Conservation (phyloP, 805 yeast genomes). For the Candida hungchunana region DNA sequence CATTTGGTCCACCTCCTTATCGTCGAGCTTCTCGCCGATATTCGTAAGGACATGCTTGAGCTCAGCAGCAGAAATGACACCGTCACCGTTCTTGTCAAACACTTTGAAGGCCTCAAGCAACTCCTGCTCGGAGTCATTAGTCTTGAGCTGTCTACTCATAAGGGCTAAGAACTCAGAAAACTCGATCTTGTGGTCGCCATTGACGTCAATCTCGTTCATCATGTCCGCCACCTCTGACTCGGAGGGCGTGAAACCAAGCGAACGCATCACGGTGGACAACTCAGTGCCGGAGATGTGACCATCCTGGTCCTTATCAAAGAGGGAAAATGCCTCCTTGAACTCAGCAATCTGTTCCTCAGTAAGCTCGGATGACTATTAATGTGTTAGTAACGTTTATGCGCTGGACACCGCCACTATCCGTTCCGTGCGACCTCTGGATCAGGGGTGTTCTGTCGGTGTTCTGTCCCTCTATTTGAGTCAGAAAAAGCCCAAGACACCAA, state of each 20-base stretch:
- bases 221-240: slow-evolving; percentile 94
- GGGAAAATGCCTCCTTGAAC: slow-evolving; percentile 95
- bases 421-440: too few relatives aligned
- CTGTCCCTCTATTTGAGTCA: too few relatives aligned
- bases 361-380: slow-evolving; percentile 52
- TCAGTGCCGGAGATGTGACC: slow-evolving; percentile 96
- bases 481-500: too few relatives aligned
- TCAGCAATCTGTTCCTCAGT: slow-evolving; percentile 96
- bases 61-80: slow-evolving; percentile 94
- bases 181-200: slow-evolving; percentile 87
- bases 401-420: too few relatives aligned
- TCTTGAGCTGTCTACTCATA: slow-evolving; percentile 85
- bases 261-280: slow-evolving; percentile 97
- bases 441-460: too few relatives aligned
- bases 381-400: too few relatives aligned
- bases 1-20: slow-evolving; percentile 97
- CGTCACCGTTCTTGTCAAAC: slow-evolving; percentile 92
- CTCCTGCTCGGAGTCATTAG: slow-evolving; percentile 96
- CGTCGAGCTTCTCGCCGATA: slow-evolving; percentile 94
- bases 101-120: slow-evolving; percentile 97
- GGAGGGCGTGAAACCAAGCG: slow-evolving; percentile 96
- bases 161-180: slow-evolving; percentile 78
- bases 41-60: slow-evolving; percentile 95
- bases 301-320: slow-evolving; percentile 94
- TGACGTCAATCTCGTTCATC: slow-evolving; percentile 95